Evolutionary conservation across 352 stramenopile genomes (phyloP).

Genomic region (Globisporangium apiculatum): DNA sequence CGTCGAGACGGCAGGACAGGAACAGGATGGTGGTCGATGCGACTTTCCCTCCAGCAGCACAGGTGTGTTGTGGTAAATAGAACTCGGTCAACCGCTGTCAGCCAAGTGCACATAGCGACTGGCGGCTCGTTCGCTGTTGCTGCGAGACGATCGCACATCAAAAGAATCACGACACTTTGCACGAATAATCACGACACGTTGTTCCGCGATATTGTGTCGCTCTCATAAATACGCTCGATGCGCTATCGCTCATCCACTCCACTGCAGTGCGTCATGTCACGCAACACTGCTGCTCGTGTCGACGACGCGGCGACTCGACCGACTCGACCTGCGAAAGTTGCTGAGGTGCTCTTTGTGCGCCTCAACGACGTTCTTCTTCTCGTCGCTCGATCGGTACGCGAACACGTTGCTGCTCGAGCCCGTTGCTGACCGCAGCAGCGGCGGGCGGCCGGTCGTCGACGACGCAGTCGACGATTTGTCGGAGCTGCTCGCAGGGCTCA

Average conservation of each 20-base stretch:
- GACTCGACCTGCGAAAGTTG: conserved; percentile 11
- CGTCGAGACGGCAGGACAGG: too few relatives aligned
- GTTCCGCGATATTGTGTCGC: neutral
- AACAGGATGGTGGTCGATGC: too few relatives aligned
- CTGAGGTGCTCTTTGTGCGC: conserved; percentile 35
- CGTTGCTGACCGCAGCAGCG: conserved; percentile 21
- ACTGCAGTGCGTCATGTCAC: neutral
- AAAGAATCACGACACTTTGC: too few relatives aligned
- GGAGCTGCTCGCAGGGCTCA: neutral
- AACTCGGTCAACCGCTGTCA: too few relatives aligned
- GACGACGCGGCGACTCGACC: conserved; percentile 6
- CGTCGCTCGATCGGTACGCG: conserved; percentile 23
- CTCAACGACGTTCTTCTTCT: conserved; percentile 28
- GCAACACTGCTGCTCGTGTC: neutral
- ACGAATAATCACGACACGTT: too few relatives aligned
- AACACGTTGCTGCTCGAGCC: conserved; percentile 30
- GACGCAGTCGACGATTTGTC: conserved; percentile 1
- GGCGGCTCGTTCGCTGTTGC: too few relatives aligned
- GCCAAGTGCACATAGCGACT: too few relatives aligned
- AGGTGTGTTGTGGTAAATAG: too few relatives aligned
- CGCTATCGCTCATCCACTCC: too few relatives aligned
- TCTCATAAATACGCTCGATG: neutral
- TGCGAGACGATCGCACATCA: too few relatives aligned
- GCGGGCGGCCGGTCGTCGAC: conserved; percentile 11
- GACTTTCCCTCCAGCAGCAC: too few relatives aligned